Percentiles rank a stretch among this genome's conserved stretches.
These are phyloP conservation scores for Bauhinia variegata DNA, from an alignment of 306 rosid genomes.

Conservation along the genomic window DNA sequence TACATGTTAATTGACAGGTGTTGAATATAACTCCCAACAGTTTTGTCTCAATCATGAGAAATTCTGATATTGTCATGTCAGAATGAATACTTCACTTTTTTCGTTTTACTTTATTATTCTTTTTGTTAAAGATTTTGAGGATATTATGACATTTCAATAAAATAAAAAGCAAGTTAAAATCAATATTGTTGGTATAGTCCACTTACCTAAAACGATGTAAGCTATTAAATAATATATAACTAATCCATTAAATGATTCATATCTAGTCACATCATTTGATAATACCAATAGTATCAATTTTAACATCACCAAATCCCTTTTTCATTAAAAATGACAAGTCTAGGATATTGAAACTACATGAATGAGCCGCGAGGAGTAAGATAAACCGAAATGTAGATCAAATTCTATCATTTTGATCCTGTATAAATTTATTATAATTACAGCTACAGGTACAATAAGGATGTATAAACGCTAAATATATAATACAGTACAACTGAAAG, in stretches of 20 bases:
- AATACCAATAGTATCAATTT: too few relatives aligned
- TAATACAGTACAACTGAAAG: slow-evolving; percentile 25
- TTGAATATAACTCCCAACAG: slow-evolving; percentile 13
- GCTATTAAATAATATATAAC: too few relatives aligned
- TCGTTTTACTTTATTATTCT: neutral
- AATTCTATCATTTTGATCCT: slow-evolving; percentile 11
- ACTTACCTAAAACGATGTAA: too few relatives aligned
- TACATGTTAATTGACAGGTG: slow-evolving; percentile 34
- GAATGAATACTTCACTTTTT: neutral
- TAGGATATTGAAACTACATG: too few relatives aligned
- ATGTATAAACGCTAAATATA: slow-evolving; percentile 20
- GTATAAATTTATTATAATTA: slow-evolving; percentile 25
- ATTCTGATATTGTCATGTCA: slow-evolving; percentile 22
- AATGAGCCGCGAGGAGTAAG: neutral
- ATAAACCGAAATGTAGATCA: neutral
- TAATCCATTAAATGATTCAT: too few relatives aligned
- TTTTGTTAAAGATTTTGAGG: too few relatives aligned
- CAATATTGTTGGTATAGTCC: too few relatives aligned
- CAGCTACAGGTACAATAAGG: slow-evolving; percentile 19
- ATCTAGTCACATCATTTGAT: too few relatives aligned
- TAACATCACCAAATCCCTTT: too few relatives aligned
- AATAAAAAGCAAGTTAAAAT: too few relatives aligned
- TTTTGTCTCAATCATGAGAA: slow-evolving; percentile 17
- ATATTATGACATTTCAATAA: too few relatives aligned
- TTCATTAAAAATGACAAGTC: too few relatives aligned